Evolutionary conservation across 768 basidiomycete genomes (phyloP), one percentile per base, ranked within the genome.

Genomic region (Xerocomellus chrysenteron): DNA sequence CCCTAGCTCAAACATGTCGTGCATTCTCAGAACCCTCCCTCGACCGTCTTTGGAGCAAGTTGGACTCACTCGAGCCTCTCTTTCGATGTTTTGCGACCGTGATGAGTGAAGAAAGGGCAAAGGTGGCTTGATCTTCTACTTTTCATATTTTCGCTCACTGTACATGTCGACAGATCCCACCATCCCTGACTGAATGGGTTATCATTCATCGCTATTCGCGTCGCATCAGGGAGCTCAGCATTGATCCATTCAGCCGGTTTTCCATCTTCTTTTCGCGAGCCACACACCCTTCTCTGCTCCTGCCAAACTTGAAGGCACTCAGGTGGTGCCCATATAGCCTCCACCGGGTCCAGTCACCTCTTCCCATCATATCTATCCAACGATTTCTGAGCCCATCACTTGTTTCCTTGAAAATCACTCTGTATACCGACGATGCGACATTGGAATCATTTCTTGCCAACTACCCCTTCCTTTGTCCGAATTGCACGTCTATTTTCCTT

Each of bases 21-120:
- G 41, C 45, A 10, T 47, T 59, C 40, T 47, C 41, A n/a, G 35
- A 47, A n/a, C 41, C 45, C 12, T 47, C 40, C 41, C 57, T 59
- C 8, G 36, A 59, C 33, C 57, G 36, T 44, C 41, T 52, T 7
- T 52, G 50, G 58, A 24, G 56, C 16, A n/a, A 14, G 10, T 12
- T 59, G 26, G 39, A 42, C 36, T 59, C 50, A 0, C 50, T 58
- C 45, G 11, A 39, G 4, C 58, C 58, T 2, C 56, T 59, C 28
- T 7, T 40, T 47, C 43, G 12, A 6, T 47, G 50, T 28, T 47
- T 46, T 24, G 21, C 42, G 7, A 9, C 26, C 3, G 50, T n/a
- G 12, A 13, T 44, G 8, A 28, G 8, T 1, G 49, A 43, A 28
- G 37, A 43, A 43, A 19, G 17, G 13, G 37, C 30, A 33, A 26